Base-by-base conservation (phyloP, 371 early-diverging fungal genomes). In the Circinella minor region DNA sequence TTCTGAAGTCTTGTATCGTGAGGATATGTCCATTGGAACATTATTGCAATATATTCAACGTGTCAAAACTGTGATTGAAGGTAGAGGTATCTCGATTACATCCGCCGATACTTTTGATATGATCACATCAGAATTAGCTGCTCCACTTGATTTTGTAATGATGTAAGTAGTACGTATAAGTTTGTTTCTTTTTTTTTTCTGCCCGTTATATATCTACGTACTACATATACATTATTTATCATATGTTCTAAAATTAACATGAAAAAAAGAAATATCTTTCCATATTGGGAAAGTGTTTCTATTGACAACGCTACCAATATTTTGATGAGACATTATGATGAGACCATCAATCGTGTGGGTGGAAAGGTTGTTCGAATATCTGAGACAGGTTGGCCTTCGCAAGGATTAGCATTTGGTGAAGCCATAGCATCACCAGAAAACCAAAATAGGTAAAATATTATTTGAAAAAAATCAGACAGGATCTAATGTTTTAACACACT, bases 331-430 rank as follows among this genome's bases (percentile, higher is more conserved):
- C 87, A 88, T 60, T 81, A 84, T 48, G 69, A 89, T 11, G 63
- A 71, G 43, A 72, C 87, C 36, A 74, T 86, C 38, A 61, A 67
- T 8, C 36, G 71, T 4, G 84, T 89, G 1, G 71, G 77, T 14
- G 75, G 77, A 13, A 90, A 90, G 70, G 74, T 73, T 27, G 88
- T 90, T 7, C 77, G 77, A 20, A 80, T 90, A n/a, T 83, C 86
- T 38, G 89, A 90, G 74, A 88, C 89, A 48, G 90, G 90, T 37
- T 90, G 90, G 90, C 90, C 90, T 36, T 77, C 86, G 43, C 77
- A 54, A 15, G 90, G 90, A 34, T 76, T 63, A 49, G 79, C 82
- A 70, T 85, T 72, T 68, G 86, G 78, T 4, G 75, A 67, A 17
- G 76, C 87, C 4, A 76, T 80, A 55, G 79, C 89, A 14, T 85